These are phyloP conservation scores for Yamagishiella unicocca DNA, from an alignment of 139 green algal genomes.

Conservation along the genomic window DNA sequence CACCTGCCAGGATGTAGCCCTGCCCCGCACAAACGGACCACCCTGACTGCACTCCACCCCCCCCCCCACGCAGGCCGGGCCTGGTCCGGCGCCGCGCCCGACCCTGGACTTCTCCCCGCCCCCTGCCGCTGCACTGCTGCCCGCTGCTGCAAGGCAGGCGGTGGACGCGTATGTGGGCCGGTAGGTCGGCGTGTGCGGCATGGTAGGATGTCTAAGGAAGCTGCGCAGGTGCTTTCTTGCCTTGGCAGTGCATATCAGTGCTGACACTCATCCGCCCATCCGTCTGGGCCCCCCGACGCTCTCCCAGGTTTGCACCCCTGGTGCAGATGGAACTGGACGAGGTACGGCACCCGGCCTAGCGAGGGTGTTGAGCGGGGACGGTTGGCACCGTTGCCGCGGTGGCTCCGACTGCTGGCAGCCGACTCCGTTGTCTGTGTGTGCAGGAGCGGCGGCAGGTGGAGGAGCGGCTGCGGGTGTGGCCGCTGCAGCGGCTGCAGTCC, in stretches of 20 bases:
- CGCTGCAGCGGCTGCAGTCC: constrained; percentile 6
- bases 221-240: too few relatives aligned
- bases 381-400: too few relatives aligned
- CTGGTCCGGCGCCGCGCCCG: neutral
- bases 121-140: constrained; percentile 17
- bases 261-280: too few relatives aligned
- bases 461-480: constrained; percentile 41
- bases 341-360: neutral
- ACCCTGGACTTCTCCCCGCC: constrained; percentile 51
- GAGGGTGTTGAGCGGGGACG: too few relatives aligned
- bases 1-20: too few relatives aligned
- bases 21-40: too few relatives aligned
- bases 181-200: constrained; percentile 8
- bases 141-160: neutral
- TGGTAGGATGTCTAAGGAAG: too few relatives aligned
- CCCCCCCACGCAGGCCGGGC: neutral
- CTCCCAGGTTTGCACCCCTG: constrained; percentile 45
- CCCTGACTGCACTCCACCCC: too few relatives aligned
- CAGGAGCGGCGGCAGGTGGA: constrained; percentile 48
- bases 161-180: constrained; percentile 41
- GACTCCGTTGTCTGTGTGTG: too few relatives aligned
- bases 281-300: too few relatives aligned
- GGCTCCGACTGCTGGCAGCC: too few relatives aligned
- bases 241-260: too few relatives aligned
- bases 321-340: constrained; percentile 49